Conservation (phyloP, 2,329 filamentous ascomycete genomes). For the Zasmidium cellare region DNA sequence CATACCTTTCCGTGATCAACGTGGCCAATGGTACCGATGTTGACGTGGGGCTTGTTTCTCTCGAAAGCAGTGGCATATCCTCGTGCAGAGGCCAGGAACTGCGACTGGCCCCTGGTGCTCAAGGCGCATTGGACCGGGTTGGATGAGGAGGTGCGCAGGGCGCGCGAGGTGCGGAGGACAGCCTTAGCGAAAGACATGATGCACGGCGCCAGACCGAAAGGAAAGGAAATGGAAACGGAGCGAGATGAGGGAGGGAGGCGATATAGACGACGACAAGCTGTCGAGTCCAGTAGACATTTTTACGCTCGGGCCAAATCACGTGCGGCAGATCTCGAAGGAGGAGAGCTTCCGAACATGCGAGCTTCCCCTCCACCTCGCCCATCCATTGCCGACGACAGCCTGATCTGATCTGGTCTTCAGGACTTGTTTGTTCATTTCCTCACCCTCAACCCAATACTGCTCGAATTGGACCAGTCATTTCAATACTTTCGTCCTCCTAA, state of each 20-base stretch:
- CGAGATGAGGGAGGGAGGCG: slow-evolving; percentile 7
- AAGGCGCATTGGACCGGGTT: slow-evolving; percentile 76
- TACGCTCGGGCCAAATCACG: background rate
- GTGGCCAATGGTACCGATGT: slow-evolving; percentile 98
- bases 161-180: slow-evolving; percentile 79
- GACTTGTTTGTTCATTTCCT: no score
- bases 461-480: no score
- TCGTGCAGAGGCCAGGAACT: slow-evolving; percentile 59
- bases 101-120: slow-evolving; percentile 62
- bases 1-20: slow-evolving; percentile 98
- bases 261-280: background rate
- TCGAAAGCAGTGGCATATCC: slow-evolving; percentile 69
- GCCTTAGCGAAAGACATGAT: slow-evolving; percentile 80
- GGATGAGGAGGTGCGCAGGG: slow-evolving; percentile 67
- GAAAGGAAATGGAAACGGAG: slow-evolving; percentile 8
- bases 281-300: background rate
- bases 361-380: background rate
- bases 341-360: background rate
- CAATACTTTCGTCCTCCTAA: no score
- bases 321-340: background rate
- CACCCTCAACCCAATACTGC: no score
- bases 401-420: background rate
- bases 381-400: background rate
- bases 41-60: slow-evolving; percentile 95
- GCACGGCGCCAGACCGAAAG: slow-evolving; percentile 3